A percentile compares a stretch with the other conserved stretches of the same genome.
Conservation (phyloP, 2,329 filamentous ascomycete species). For the Verticillium isaacii region DNA sequence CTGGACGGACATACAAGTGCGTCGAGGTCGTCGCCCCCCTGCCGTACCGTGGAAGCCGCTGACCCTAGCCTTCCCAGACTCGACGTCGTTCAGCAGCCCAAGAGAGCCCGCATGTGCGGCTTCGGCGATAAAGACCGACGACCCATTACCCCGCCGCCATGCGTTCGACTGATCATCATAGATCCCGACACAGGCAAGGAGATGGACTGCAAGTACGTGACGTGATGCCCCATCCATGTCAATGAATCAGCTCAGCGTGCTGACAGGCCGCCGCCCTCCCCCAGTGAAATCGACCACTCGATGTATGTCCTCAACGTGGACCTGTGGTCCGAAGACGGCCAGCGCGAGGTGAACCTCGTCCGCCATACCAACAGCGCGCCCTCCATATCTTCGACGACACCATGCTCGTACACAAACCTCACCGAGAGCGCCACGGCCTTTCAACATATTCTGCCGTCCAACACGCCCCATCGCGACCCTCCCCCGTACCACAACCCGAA, state of each 20-base stretch:
- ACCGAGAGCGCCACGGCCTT: conserved; percentile 6
- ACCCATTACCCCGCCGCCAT: conserved; percentile 93
- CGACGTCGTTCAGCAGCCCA: conserved; percentile 82
- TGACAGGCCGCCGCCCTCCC: conserved; percentile 17
- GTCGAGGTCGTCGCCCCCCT: not conserved
- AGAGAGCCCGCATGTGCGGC: conserved; percentile 94
- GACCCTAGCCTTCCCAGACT: conserved; percentile 41
- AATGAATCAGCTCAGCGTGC: not conserved
- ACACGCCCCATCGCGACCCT: not conserved
- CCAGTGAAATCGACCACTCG: conserved; percentile 53
- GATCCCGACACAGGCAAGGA: conserved; percentile 73
- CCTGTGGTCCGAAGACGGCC: conserved; percentile 61
- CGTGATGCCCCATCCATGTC: not conserved
- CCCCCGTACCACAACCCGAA: not conserved
- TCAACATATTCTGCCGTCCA: conserved; percentile 17
- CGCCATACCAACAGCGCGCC: conserved; percentile 62
- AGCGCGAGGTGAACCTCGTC: conserved; percentile 61
- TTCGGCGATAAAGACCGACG: conserved; percentile 98
- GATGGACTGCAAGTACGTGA: conserved; percentile 72
- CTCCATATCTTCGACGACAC: conserved; percentile 76
- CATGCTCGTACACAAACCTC: conserved; percentile 63
- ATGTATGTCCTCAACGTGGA: conserved; percentile 60
- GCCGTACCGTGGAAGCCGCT: no score
- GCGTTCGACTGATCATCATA: conserved; percentile 75
- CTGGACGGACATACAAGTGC: conserved; percentile 1